Evolutionary conservation across 2,329 filamentous ascomycete genomes (phyloP), one percentile per base, ranked within the genome.

Genomic region (Pseudogymnoascus sp.): DNA sequence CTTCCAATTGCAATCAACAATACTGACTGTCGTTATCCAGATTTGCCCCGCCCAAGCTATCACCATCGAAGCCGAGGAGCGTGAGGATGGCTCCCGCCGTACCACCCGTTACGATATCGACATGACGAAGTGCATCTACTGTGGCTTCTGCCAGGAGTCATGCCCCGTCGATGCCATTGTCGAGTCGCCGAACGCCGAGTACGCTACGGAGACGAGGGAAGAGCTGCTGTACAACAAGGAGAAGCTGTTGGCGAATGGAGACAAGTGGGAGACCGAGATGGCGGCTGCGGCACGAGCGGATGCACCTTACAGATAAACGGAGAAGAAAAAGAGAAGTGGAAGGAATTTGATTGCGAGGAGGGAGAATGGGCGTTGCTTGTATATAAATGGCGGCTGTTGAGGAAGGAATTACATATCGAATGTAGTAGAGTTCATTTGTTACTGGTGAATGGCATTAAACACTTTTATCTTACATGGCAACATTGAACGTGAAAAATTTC

Each of bases 71-170:
- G 94, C 94, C 62, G 94, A 99, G 77, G 94, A 99, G 82, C 92
- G 94, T 74, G 90, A 90, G 72, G 94, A 99, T 72, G 94, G 94
- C 66, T 95, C 90, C 72, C 87, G 94, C 77, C 86, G 94, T 74
- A 99, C 94, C 59, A 97, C 93, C 63, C 87, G 93, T 74, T 99
- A 99, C 79, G 94, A 99, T 75, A 97, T 99, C 74, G 94, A 99
- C 79, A 99, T 99, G 94, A 97, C 94, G 72, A 99, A 99, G 84
- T 99, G 94, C 81, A 99, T 99, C 78, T 99, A 97, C 86, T 97
- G 94, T 76, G 94, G 94, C 59, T 95, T 96, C 80, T 97, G 94
- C 85, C 93, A 97, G 81, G 94, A 99, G 81, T 96, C 90, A 67
- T 99, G 94, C 79, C 94, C 94, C 47, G 94, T 99, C 61, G 94